Evolutionary conservation across 352 stramenopile genomes (phyloP).

Genomic region (Globisporangium middletonii): DNA sequence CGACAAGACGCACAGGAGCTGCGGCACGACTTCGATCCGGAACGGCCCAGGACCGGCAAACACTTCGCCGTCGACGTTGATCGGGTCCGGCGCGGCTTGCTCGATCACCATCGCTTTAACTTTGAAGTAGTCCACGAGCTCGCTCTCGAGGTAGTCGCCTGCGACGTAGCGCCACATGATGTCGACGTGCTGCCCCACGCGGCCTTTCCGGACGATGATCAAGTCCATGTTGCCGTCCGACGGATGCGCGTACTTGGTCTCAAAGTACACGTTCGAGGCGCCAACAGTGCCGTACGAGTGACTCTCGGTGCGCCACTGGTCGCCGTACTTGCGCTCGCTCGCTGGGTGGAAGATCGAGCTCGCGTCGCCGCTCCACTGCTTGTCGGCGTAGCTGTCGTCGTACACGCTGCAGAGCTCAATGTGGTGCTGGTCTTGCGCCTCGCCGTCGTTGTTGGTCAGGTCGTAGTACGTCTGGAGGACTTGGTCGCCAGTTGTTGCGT

Average conservation of each 20-base stretch:
- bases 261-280: constrained; percentile 76
- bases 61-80: constrained; percentile 78
- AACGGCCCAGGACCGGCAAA: constrained; percentile 55
- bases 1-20: constrained; percentile 62
- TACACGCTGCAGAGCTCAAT: constrained; percentile 77
- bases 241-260: constrained; percentile 72
- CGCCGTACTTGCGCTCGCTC: constrained; percentile 51
- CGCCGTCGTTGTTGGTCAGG: constrained; percentile 36
- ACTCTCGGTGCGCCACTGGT: constrained; percentile 42
- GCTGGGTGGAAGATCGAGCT: constrained; percentile 52
- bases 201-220: constrained; percentile 62
- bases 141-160: constrained; percentile 50
- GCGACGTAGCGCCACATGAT: constrained; percentile 47
- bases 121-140: constrained; percentile 69
- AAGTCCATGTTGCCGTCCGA: constrained; percentile 79
- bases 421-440: constrained; percentile 53
- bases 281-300: constrained; percentile 49
- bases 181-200: constrained; percentile 32
- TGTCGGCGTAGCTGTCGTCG: constrained; percentile 39
- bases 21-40: constrained; percentile 68
- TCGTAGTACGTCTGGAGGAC: constrained; percentile 71
- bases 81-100: constrained; percentile 42
- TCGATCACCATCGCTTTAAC: constrained; percentile 76
- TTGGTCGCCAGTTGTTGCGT: constrained; percentile 43
- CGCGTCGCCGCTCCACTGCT: constrained; percentile 60